These are phyloP conservation scores for Dujonia santamariae DNA, from an alignment of 1,139 yeast genomes.

Conservation along the genomic window DNA sequence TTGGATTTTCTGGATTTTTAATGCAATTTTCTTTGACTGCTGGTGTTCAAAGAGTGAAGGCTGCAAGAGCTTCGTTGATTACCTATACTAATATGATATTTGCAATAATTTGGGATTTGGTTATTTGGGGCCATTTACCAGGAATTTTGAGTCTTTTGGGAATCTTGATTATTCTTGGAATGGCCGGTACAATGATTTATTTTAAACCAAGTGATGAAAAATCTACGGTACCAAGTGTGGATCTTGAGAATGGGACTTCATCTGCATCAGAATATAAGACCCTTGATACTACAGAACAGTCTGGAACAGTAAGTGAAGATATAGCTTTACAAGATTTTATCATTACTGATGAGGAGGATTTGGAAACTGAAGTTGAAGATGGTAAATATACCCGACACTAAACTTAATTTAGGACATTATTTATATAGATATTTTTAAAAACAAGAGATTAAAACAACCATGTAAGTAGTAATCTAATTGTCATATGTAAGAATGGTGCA, in stretches of 20 bases:
- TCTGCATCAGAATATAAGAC: slow-evolving; percentile 7
- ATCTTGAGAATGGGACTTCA: slow-evolving; percentile 13
- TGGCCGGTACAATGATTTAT: slow-evolving; percentile 60
- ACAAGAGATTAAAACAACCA: too few species aligned
- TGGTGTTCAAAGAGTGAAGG: slow-evolving; percentile 80
- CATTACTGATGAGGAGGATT: slow-evolving; percentile 23
- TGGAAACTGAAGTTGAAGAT: slow-evolving; percentile 5
- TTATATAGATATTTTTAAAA: too few species aligned
- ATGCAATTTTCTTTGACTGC: slow-evolving; percentile 79
- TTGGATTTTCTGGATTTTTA: slow-evolving; percentile 77
- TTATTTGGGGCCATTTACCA: slow-evolving; percentile 73
- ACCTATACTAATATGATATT: slow-evolving; percentile 73
- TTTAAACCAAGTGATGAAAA: slow-evolving; percentile 40
- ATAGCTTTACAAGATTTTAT: slow-evolving; percentile 25
- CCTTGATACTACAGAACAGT: slow-evolving; percentile 10
- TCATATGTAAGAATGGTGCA: too few species aligned
- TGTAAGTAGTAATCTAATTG: too few species aligned
- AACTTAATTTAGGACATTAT: too few species aligned
- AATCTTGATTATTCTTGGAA: slow-evolving; percentile 59
- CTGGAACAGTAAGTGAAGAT: slow-evolving; percentile 10
- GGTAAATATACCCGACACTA: too few species aligned
- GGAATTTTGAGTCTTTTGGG: slow-evolving; percentile 68
- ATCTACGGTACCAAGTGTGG: slow-evolving; percentile 9
- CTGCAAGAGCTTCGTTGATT: slow-evolving; percentile 75
- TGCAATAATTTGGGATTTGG: slow-evolving; percentile 74